A percentile compares a stretch with the other conserved stretches of the same genome.
These are phyloP conservation scores for Xanthoceras sorbifolium DNA, from an alignment of 345 rosid species.

Conservation along the genomic window DNA sequence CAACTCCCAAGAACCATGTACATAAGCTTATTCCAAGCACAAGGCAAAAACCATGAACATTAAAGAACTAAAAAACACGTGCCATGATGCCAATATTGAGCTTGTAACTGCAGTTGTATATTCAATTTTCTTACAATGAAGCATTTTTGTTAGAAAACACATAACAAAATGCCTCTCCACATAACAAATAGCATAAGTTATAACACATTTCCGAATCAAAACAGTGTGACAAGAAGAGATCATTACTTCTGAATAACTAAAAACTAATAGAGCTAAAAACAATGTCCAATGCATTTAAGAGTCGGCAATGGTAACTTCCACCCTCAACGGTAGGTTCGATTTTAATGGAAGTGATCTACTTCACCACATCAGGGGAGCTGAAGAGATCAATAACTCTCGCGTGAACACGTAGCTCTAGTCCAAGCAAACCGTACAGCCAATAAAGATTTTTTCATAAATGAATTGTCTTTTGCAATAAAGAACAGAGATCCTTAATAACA, in stretches of 20 bases:
- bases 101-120: neutral
- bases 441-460: neutral
- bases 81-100: no score
- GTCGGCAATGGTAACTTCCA: constrained; percentile 73
- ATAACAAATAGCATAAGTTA: neutral
- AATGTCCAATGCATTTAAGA: constrained; percentile 24
- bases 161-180: constrained; percentile 26
- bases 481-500: neutral
- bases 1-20: no score
- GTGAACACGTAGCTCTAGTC: constrained; percentile 70
- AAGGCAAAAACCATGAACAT: no score
- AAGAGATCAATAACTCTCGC: constrained; percentile 75
- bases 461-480: neutral
- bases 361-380: constrained; percentile 74
- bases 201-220: constrained; percentile 11
- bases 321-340: constrained; percentile 80
- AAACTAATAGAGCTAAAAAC: constrained; percentile 16
- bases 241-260: no score
- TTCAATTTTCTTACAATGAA: neutral
- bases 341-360: constrained; percentile 75
- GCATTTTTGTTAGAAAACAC: neutral
- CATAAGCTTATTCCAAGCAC: no score
- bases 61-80: no score
- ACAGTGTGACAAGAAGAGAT: neutral
- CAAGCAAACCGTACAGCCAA: constrained; percentile 30